Conservation (phyloP, 495 filamentous ascomycete species). For the Hyaloscypha hepaticicola region DNA sequence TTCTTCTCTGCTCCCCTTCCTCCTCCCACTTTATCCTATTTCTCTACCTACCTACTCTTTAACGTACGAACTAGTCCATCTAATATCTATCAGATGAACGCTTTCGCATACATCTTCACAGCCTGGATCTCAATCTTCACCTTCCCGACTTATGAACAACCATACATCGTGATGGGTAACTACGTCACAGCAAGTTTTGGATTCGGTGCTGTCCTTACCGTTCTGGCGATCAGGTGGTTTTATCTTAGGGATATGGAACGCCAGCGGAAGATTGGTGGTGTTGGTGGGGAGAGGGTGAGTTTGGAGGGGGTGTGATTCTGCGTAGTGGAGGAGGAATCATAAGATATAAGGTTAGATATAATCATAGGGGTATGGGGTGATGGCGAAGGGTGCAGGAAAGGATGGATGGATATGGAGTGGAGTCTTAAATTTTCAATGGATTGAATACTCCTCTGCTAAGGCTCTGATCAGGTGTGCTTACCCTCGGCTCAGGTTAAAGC, state of each 20-base stretch:
- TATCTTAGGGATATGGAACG: conserved; percentile 8
- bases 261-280: not conserved
- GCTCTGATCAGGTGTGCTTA: no score
- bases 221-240: conserved; percentile 8
- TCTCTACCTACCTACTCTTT: conserved; percentile 6
- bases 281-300: not conserved
- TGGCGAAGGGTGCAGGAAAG: not conserved
- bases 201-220: conserved; percentile 6
- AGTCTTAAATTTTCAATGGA: no score
- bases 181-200: conserved; percentile 17
- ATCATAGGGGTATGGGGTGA: conserved; percentile 1
- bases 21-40: not conserved
- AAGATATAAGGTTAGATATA: no score
- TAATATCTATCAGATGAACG: conserved; percentile 15
- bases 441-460: no score
- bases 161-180: conserved; percentile 17
- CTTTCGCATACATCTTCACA: conserved; percentile 19
- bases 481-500: no score
- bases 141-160: conserved; percentile 13
- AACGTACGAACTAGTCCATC: not conserved
- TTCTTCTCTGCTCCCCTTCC: not conserved
- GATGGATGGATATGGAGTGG: no score
- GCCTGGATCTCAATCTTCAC: conserved; percentile 18
- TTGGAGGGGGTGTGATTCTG: conserved; percentile 2
- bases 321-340: conserved; percentile 5